Conservation (phyloP, 768 basidiomycete genomes). For the Lactarius vividus region DNA sequence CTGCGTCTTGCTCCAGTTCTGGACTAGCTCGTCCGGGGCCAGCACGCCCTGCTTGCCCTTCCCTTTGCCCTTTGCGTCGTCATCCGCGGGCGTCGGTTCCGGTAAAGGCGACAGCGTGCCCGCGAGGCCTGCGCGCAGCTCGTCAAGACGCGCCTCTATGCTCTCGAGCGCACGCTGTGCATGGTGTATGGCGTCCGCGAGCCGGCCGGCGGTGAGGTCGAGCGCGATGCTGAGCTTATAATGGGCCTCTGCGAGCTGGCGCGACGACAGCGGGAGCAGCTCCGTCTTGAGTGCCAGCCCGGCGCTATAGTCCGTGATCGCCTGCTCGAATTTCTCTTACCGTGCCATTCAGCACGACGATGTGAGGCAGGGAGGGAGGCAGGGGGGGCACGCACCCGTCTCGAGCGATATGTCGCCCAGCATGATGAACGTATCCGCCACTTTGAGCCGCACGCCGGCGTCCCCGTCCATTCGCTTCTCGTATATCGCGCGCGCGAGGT, state of each 20-base stretch:
- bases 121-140: conserved; percentile 49
- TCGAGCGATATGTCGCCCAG: conserved; percentile 97
- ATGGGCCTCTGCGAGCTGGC: conserved; percentile 91
- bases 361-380: no score
- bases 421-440: conserved; percentile 87
- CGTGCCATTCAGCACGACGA: no score
- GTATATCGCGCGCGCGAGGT: conserved; percentile 86
- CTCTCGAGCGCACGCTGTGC: conserved; percentile 79
- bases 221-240: conserved; percentile 93
- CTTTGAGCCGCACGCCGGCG: conserved; percentile 67
- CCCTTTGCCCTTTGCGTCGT: conserved; percentile 66
- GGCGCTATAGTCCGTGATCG: conserved; percentile 80
- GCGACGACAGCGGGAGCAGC: conserved; percentile 81
- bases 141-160: conserved; percentile 64
- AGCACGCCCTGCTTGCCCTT: conserved; percentile 46
- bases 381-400: conserved; percentile 89
- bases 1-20: conserved; percentile 68
- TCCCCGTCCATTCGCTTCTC: conserved; percentile 60
- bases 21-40: conserved; percentile 52
- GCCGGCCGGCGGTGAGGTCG: conserved; percentile 82
- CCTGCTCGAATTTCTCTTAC: conserved; percentile 96
- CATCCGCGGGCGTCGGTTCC: conserved; percentile 8
- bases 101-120: conserved; percentile 37
- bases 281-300: conserved; percentile 70
- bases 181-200: conserved; percentile 77